These are phyloP conservation scores for Geotrichum restrictum DNA, from an alignment of 1,139 yeast species.

Conservation along the genomic window DNA sequence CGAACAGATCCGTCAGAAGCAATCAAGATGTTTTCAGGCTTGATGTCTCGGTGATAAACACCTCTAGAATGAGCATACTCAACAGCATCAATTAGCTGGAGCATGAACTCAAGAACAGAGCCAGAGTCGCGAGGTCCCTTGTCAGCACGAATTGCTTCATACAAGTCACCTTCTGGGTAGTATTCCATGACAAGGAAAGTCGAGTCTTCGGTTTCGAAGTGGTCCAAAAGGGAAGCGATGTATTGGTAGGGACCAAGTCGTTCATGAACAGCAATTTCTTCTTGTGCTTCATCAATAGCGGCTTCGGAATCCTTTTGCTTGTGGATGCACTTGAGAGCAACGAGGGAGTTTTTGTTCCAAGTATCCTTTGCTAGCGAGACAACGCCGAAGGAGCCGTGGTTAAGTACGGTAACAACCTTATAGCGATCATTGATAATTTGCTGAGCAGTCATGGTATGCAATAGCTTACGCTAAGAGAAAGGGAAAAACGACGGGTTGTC, in stretches of 20 bases:
- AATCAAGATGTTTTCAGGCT: conserved; percentile 83
- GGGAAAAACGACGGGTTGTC: background rate
- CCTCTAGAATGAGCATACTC: conserved; percentile 69
- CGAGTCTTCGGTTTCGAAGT: conserved; percentile 55
- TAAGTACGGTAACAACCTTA: conserved; percentile 67
- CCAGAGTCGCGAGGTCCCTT: conserved; percentile 56
- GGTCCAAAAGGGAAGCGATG: conserved; percentile 66
- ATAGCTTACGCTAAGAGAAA: conserved; percentile 3
- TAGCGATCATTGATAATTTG: conserved; percentile 52
- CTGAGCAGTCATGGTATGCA: conserved; percentile 7
- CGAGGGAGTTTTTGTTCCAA: conserved; percentile 48
- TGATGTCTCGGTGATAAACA: conserved; percentile 82
- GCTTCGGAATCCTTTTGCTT: conserved; percentile 26
- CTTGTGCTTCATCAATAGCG: conserved; percentile 56
- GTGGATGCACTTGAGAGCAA: conserved; percentile 78
- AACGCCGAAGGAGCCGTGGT: conserved; percentile 91
- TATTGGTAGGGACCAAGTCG: conserved; percentile 61
- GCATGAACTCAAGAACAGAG: conserved; percentile 61
- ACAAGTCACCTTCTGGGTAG: conserved; percentile 86
- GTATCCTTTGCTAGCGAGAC: conserved; percentile 83
- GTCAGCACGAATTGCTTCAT: conserved; percentile 83
- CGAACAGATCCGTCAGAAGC: conserved; percentile 66
- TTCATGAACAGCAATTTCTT: conserved; percentile 72
- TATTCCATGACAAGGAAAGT: conserved; percentile 74
- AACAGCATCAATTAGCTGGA: conserved; percentile 73